Evolutionary conservation across 2,329 filamentous ascomycete species (phyloP), one percentile per base, ranked within the genome.

Genomic region (Cadophora sp.): DNA sequence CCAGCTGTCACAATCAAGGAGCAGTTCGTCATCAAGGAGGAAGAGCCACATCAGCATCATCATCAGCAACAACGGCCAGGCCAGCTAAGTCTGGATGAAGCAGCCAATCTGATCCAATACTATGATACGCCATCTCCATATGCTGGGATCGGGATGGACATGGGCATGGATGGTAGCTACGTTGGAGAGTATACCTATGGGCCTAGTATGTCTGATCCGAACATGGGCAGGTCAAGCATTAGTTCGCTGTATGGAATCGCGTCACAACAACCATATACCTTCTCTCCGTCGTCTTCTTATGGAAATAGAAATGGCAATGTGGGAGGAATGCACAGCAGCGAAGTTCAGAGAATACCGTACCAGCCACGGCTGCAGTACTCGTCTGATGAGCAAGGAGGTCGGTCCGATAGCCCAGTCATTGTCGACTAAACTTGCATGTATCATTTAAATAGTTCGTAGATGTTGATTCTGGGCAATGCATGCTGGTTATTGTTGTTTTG

Each of bases 31-130:
- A 64, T 73, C 66, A 73, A 73, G 55, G 60, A 66, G 18, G 72
- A 72, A 48, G 64, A 68, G 41, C 51, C 65, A n/a, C 22, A 36
- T 11, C 27, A 30, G 6, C 27, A 30, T 14, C 22, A 36, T 11
- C 27, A 30, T 4, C 27, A 30, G 6, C 60, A 48, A 9, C 33
- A 59, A 41, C 55, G 58, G 13, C 56, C 63, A 36, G 60, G 60
- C 9, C 62, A 67, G 24, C 63, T 71, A 16, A 69, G 66, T 43
- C 51, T 71, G 18, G 62, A 64, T 3, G 64, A 72, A 18, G 68
- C 68, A 3, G 63, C 62, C 4, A 66, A 67, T 27, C 59, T 73
- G 24, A 65, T 73, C 67, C 65, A 70, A 33, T 73, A 70, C 59
- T 73, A 73, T 60, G 68, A 70, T 56, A 45, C 64, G 24, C 61